phyloP scores from a whole-genome alignment of 495 filamentous ascomycete genomes.

The Trypethelium eluteriae region DNA sequence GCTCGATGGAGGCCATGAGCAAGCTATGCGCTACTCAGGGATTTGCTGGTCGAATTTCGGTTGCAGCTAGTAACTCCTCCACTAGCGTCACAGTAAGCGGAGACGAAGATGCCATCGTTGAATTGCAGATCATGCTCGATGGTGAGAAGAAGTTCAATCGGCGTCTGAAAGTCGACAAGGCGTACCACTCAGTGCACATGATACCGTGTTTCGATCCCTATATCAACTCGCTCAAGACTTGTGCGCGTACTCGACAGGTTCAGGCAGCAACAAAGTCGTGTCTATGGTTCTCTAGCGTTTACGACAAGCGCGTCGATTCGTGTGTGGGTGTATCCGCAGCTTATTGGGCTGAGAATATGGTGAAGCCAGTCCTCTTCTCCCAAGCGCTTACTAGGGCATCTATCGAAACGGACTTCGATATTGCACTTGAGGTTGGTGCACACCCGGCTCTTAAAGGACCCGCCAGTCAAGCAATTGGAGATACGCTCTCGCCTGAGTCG shows the following conservation, averaged over 20 bases:
- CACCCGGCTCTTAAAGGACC: slow-evolving; percentile 34
- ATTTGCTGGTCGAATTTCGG: slow-evolving; percentile 13
- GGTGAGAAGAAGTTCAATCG: slow-evolving; percentile 41
- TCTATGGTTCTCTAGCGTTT: slow-evolving; percentile 36
- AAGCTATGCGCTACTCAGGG: background rate
- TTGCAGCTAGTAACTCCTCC: slow-evolving; percentile 33
- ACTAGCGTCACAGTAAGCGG: slow-evolving; percentile 37
- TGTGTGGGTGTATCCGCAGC: slow-evolving; percentile 18
- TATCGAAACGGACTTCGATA: slow-evolving; percentile 34
- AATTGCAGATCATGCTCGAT: slow-evolving; percentile 37
- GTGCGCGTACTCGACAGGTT: background rate
- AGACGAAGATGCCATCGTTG: slow-evolving; percentile 31
- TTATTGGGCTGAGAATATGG: slow-evolving; percentile 57
- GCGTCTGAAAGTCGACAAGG: slow-evolving; percentile 39
- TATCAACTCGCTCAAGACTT: background rate
- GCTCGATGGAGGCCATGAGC: background rate
- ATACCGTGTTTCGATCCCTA: background rate
- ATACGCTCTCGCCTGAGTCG: background rate
- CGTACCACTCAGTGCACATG: slow-evolving; percentile 22
- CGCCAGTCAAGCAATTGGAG: background rate
- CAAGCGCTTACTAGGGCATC: slow-evolving; percentile 37
- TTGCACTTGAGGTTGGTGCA: slow-evolving; percentile 51
- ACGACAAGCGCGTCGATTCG: slow-evolving; percentile 28
- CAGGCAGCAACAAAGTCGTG: slow-evolving; percentile 24
- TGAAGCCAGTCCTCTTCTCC: slow-evolving; percentile 49